phyloP scores from a whole-genome alignment of 2,329 filamentous ascomycete species.

The Purpureocillium takamizusanense region DNA sequence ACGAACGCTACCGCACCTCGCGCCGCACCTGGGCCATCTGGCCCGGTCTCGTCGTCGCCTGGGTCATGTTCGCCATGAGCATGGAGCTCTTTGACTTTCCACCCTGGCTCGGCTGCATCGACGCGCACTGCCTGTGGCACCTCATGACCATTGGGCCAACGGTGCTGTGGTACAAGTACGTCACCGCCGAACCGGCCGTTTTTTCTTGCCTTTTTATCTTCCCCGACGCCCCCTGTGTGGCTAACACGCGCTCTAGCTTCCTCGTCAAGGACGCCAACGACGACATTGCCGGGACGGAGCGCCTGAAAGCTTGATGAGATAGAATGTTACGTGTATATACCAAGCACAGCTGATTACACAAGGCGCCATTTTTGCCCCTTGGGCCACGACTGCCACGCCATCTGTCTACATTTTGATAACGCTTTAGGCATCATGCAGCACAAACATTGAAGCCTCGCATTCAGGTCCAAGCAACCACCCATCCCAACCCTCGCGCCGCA shows the following conservation, averaged over 20 bases:
- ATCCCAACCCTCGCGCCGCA: not conserved
- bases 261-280: slow-evolving; percentile 77
- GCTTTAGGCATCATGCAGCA: no score
- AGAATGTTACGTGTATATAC: no score
- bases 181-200: not conserved
- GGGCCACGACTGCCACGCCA: no score
- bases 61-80: slow-evolving; percentile 90
- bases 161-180: slow-evolving; percentile 85
- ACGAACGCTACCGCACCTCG: slow-evolving; percentile 61
- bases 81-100: slow-evolving; percentile 92
- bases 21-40: slow-evolving; percentile 73
- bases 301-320: slow-evolving; percentile 51
- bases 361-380: no score
- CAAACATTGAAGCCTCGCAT: no score
- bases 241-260: slow-evolving; percentile 49
- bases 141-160: slow-evolving; percentile 83
- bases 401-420: no score
- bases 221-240: not conserved
- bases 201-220: slow-evolving; percentile 11
- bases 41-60: slow-evolving; percentile 85
- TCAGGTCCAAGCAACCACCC: not conserved
- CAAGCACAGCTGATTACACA: no score
- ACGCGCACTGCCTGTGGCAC: slow-evolving; percentile 96
- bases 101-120: slow-evolving; percentile 70
- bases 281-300: slow-evolving; percentile 59